Conservation (phyloP, 129 eudicot species). For the Pulicaria dysenterica region DNA sequence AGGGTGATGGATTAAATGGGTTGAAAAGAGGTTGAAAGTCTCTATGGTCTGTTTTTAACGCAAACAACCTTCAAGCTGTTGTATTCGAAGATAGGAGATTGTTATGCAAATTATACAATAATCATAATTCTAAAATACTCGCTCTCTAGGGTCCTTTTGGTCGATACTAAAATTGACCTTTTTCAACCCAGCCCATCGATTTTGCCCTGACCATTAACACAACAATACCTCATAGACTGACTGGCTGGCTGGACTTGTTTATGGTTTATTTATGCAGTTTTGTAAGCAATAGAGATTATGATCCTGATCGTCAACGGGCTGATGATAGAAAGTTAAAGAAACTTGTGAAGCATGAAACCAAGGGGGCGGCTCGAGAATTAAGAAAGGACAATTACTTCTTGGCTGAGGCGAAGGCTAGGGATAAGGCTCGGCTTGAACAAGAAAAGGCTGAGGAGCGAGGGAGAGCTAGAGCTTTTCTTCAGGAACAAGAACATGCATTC, state of each 20-base stretch:
- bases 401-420: conserved; percentile 63
- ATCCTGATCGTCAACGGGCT: conserved; percentile 89
- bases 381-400: conserved; percentile 88
- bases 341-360: conserved; percentile 60
- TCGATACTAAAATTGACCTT: no score
- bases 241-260: background rate
- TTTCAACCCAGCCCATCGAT: no score
- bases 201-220: no score
- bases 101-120: no score
- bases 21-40: no score
- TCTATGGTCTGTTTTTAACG: no score
- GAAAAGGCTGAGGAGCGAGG: conserved; percentile 83
- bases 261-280: conserved; percentile 51
- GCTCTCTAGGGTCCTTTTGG: no score
- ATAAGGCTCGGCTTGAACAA: conserved; percentile 61
- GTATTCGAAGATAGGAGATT: no score
- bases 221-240: background rate
- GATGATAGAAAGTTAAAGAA: conserved; percentile 68
- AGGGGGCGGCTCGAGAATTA: conserved; percentile 84
- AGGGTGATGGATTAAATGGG: no score
- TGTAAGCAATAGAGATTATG: conserved; percentile 92
- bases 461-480: conserved; percentile 78
- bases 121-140: no score
- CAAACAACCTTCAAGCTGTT: no score
- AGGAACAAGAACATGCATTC: conserved; percentile 95